Conservation (phyloP, 179 eudicot genomes). For the Gypsophila paniculata region DNA sequence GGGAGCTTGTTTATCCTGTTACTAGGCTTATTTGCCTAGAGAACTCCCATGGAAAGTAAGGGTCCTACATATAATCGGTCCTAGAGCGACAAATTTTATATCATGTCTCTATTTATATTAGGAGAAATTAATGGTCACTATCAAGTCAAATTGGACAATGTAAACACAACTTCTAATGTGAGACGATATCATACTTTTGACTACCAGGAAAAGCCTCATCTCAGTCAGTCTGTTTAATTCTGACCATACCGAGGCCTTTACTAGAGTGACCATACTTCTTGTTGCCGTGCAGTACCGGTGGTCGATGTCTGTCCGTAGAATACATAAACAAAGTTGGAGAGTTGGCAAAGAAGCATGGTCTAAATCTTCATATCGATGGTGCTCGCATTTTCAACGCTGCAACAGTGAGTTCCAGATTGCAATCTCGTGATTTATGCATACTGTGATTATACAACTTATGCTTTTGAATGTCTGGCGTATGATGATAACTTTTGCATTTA, state of each 20-base stretch:
- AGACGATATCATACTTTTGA: too few species aligned
- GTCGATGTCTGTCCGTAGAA: conserved; percentile 80
- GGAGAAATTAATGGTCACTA: too few species aligned
- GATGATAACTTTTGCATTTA: background rate
- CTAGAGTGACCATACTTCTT: conserved; percentile 8
- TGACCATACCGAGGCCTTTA: background rate
- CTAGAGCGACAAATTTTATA: too few species aligned
- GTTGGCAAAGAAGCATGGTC: conserved; percentile 71
- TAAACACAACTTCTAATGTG: too few species aligned
- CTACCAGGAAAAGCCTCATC: background rate
- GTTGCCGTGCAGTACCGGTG: conserved; percentile 63
- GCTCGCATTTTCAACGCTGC: conserved; percentile 95
- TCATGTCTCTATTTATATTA: too few species aligned
- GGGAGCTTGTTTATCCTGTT: conserved; percentile 55
- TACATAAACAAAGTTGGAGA: conserved; percentile 86
- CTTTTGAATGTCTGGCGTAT: background rate
- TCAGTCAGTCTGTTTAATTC: background rate
- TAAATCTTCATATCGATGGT: conserved; percentile 96
- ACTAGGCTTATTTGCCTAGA: conserved; percentile 94
- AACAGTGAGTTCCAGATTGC: conserved; percentile 46
- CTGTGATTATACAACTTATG: background rate
- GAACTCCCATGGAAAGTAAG: conserved; percentile 91
- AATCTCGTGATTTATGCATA: background rate
- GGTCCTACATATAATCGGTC: too few species aligned
- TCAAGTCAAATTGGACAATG: too few species aligned